These are phyloP conservation scores for Elsinoe arachidis DNA, from an alignment of 2,329 filamentous ascomycete genomes.

Conservation along the genomic window DNA sequence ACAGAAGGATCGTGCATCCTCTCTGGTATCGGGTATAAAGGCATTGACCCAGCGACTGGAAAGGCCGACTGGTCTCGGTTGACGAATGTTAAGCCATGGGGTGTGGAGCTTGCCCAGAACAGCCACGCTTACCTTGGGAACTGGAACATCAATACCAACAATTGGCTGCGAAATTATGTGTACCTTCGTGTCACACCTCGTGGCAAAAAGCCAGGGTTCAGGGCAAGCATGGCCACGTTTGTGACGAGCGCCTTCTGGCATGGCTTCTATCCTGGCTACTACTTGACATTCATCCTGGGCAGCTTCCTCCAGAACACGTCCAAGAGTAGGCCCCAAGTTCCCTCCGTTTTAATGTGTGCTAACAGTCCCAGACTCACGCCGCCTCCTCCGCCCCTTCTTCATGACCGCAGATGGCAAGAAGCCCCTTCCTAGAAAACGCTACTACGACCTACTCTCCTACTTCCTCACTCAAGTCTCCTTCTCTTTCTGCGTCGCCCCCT, in stretches of 20 bases:
- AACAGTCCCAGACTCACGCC: conserved; percentile 62
- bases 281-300: conserved; percentile 79
- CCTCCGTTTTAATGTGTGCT: conserved; percentile 11
- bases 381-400: conserved; percentile 87
- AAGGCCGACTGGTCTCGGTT: conserved; percentile 84
- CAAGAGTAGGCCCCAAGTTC: conserved; percentile 62
- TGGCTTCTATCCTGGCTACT: conserved; percentile 95
- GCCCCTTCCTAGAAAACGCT: conserved; percentile 63
- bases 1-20: conserved; percentile 93
- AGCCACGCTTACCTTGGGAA: conserved; percentile 81
- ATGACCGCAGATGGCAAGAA: conserved; percentile 64
- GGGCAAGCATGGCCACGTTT: conserved; percentile 89
- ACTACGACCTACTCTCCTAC: conserved; percentile 75
- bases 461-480: conserved; percentile 73
- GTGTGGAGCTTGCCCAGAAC: conserved; percentile 85
- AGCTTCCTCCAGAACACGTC: conserved; percentile 87
- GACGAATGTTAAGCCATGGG: conserved; percentile 78
- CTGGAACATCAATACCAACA: conserved; percentile 99
- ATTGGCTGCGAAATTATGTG: conserved; percentile 92
- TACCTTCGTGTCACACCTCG: conserved; percentile 91
- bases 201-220: conserved; percentile 92
- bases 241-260: conserved; percentile 95
- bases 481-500: conserved; percentile 74
- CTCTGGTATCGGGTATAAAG: conserved; percentile 87
- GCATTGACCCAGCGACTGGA: conserved; percentile 74